Conservation (phyloP, 192 early-diverging fungal species). For the Cladochytrium replicatum region DNA sequence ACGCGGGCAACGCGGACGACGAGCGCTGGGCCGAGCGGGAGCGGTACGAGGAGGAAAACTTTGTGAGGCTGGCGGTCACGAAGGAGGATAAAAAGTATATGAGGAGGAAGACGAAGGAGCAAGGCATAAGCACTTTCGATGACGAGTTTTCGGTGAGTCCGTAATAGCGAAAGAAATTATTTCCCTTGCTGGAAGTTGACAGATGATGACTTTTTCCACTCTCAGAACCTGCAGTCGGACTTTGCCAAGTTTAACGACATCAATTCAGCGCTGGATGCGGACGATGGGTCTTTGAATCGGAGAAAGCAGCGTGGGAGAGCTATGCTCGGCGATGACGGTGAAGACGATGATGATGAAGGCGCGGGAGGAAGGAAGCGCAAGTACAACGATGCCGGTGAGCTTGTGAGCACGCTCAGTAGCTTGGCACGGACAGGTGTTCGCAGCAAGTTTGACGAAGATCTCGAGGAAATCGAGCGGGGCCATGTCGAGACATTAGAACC, state of each 20-base stretch:
- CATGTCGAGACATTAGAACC: no score
- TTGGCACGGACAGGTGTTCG: no score
- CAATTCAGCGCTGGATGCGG: background rate
- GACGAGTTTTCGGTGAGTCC: conserved; percentile 72
- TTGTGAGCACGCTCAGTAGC: no score
- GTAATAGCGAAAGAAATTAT: background rate
- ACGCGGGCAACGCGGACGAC: conserved; percentile 40
- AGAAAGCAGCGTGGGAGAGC: conserved; percentile 10
- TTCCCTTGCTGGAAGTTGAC: background rate
- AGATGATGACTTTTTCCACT: conserved; percentile 16
- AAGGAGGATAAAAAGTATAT: conserved; percentile 66
- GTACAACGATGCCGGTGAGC: conserved; percentile 12
- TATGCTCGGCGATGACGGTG: background rate
- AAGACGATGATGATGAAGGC: no score
- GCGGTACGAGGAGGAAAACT: conserved; percentile 83
- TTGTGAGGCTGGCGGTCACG: conserved; percentile 60
- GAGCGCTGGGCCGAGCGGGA: conserved; percentile 55
- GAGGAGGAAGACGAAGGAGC: conserved; percentile 21
- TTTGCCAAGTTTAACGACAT: conserved; percentile 12
- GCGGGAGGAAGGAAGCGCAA: no score
- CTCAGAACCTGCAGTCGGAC: conserved; percentile 10
- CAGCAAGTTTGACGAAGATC: no score
- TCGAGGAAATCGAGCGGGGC: no score
- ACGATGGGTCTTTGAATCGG: no score
- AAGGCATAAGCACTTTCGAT: conserved; percentile 54